Conservation (phyloP, 768 basidiomycete species). For the Neoboletus magnificus region DNA sequence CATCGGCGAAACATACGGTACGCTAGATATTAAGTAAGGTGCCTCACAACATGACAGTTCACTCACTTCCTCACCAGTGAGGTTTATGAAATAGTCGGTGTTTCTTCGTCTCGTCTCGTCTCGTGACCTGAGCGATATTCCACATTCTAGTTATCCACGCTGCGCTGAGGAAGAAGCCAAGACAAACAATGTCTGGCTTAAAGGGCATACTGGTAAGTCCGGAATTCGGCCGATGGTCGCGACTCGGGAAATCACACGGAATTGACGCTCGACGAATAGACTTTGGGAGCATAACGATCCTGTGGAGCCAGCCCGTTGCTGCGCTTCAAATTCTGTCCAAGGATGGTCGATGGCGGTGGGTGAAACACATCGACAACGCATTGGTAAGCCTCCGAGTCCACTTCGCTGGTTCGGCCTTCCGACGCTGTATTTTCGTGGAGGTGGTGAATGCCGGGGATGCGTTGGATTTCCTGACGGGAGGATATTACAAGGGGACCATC, state of each 20-base stretch:
- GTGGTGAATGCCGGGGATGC: constrained; percentile 60
- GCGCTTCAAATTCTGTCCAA: constrained; percentile 53
- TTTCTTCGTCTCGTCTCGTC: not conserved
- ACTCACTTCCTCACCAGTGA: constrained; percentile 34
- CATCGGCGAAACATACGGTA: constrained; percentile 43
- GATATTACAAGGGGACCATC: constrained; percentile 56
- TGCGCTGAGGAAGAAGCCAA: constrained; percentile 46
- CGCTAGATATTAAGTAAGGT: not conserved
- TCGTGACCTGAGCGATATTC: not conserved
- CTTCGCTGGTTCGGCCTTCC: not conserved
- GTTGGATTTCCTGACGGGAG: constrained; percentile 58
- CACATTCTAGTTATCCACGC: constrained; percentile 44
- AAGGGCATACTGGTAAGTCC: constrained; percentile 52
- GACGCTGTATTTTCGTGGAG: constrained; percentile 27
- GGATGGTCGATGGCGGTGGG: constrained; percentile 56
- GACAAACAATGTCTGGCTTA: constrained; percentile 55
- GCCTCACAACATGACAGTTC: not conserved
- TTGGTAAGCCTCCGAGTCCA: constrained; percentile 34
- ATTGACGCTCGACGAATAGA: constrained; percentile 30
- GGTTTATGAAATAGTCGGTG: constrained; percentile 66
- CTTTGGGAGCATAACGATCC: constrained; percentile 52
- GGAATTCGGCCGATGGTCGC: too few relatives aligned
- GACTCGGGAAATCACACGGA: too few relatives aligned
- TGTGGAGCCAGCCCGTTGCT: constrained; percentile 60
- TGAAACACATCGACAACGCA: constrained; percentile 56